Evolutionary conservation across 176 grass and related monocot species (phyloP).

Genomic region (Ananas comosus): DNA sequence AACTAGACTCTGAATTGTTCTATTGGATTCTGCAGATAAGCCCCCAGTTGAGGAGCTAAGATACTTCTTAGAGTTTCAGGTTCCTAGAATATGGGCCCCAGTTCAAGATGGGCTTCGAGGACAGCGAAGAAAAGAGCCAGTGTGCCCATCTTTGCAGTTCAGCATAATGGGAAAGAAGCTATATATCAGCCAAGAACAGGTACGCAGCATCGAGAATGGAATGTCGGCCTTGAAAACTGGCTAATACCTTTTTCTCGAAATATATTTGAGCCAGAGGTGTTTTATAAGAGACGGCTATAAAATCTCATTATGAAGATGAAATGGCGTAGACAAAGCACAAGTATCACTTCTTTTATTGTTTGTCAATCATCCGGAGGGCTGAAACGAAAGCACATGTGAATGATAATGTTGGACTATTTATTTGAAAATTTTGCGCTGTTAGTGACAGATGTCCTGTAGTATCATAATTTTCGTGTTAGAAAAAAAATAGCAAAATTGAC

Average conservation of each 20-base stretch:
- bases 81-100: conserved; percentile 55
- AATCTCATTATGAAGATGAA: not conserved
- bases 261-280: not conserved
- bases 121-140: conserved; percentile 56
- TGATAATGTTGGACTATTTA: not conserved
- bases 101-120: conserved; percentile 36
- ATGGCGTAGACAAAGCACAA: not conserved
- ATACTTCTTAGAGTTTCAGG: conserved; percentile 70
- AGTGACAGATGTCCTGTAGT: not conserved
- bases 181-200: conserved; percentile 62
- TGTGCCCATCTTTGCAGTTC: conserved; percentile 60
- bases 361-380: not conserved
- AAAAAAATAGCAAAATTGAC: too few species aligned
- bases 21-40: conserved; percentile 44
- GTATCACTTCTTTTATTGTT: conserved; percentile 12
- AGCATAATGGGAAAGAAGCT: conserved; percentile 63
- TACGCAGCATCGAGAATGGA: not conserved
- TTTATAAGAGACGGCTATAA: not conserved
- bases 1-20: not conserved
- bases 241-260: not conserved
- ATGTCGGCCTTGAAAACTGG: not conserved
- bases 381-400: not conserved
- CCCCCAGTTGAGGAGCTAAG: conserved; percentile 61
- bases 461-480: too few species aligned
- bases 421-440: not conserved